A percentile compares a stretch with the other conserved stretches of the same genome.
Conservation (phyloP, 306 rosid genomes). For the Pueraria montana region DNA sequence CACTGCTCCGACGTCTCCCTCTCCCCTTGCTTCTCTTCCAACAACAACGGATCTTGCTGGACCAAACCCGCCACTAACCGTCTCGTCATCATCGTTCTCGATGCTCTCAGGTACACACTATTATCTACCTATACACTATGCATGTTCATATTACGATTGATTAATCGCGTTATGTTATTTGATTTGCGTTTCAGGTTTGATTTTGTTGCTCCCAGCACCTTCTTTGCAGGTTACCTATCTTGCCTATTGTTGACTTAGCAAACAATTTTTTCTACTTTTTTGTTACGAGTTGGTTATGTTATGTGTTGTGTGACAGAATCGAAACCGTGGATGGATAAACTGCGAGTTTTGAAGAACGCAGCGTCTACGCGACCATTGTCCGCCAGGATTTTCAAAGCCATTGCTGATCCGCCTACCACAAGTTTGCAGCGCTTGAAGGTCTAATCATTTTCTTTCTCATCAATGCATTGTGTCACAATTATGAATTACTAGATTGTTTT, state of each 20-base stretch:
- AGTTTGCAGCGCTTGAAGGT: conserved; percentile 99
- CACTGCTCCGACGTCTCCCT: conserved; percentile 72
- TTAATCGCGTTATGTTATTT: background rate
- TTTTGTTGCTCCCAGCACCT: conserved; percentile 89
- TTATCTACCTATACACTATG: background rate
- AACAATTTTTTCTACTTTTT: conserved; percentile 5
- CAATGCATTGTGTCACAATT: background rate
- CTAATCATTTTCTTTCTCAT: conserved; percentile 5
- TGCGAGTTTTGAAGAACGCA: conserved; percentile 64
- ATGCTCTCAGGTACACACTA: conserved; percentile 74
- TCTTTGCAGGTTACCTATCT: conserved; percentile 71
- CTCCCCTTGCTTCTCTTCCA: conserved; percentile 68
- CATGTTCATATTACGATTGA: background rate
- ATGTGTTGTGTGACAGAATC: conserved; percentile 55
- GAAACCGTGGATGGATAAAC: conserved; percentile 94
- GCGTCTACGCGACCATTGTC: conserved; percentile 68
- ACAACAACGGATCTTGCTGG: conserved; percentile 65
- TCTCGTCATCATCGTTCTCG: conserved; percentile 76
- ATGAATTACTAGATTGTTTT: background rate
- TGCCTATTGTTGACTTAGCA: background rate
- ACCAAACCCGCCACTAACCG: conserved; percentile 75
- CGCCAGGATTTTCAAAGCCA: conserved; percentile 87
- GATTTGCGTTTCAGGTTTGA: conserved; percentile 69
- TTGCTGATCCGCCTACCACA: conserved; percentile 99
- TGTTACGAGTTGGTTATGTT: background rate